Evolutionary conservation across 208 protist genomes (phyloP), one percentile per base, ranked within the genome.

Genomic region (Acanthamoeba culbertsoni): DNA sequence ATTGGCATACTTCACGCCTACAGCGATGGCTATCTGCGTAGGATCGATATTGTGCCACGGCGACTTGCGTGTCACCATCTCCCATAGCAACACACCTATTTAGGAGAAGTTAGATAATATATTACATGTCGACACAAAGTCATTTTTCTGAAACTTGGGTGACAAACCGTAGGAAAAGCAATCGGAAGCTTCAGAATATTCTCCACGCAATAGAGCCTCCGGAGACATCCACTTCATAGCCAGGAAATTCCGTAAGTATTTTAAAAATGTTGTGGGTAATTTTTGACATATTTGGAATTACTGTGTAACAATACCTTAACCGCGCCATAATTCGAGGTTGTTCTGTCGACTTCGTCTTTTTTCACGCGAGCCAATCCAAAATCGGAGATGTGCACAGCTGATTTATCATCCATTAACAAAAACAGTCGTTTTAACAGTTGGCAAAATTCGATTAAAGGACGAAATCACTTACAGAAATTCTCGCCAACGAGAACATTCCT

Each of bases 161-260:
- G n/a, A n/a, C n/a, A n/a, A n/a, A 90, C 62, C 86, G 59, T 43
- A 92, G 55, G 86, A 92, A 53, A 92, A 92, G 86, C 43, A 35
- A 26, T 92, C 86, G 20, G 86, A 92, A 3, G 86, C 86, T 45
- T 92, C 86, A 18, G 86, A 92, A 23, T 92, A 90, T 26, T 90
- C 82, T 55, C 82, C 55, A 7, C 82, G 86, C 53, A 77, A 26
- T 4, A 92, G 37, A 3, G 86, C 53, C 59, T 92, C 86, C 1
- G 86, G 86, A 16, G 86, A 53, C 86, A 92, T 92, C 86, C 86
- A 92, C 86, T 92, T 28, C 31, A 79, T 26, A 40, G 10, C 33
- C 28, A n/a, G n/a, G n/a, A n/a, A n/a, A n/a, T n/a, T n/a, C n/a
- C n/a, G n/a, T n/a, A n/a, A n/a, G n/a, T n/a, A n/a, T n/a, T n/a